Base-by-base conservation (phyloP, 495 filamentous ascomycete genomes). In the Podospora appendiculata region DNA sequence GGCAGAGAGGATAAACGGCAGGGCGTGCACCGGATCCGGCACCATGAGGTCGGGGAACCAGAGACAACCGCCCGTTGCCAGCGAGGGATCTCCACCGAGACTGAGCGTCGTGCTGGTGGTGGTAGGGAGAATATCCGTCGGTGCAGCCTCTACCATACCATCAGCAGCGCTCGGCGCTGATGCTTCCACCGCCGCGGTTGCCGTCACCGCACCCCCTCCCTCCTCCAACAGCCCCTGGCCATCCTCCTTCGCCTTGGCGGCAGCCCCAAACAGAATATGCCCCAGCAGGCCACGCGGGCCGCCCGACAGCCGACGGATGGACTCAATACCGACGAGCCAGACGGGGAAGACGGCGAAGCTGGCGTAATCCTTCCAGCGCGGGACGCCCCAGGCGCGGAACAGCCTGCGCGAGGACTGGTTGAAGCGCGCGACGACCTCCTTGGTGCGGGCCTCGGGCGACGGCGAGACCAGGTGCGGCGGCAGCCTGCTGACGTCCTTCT, bases 21-120 rank as follows among this genome's bases (percentile, higher is more conserved):
- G 75, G 17, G 82, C 56, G n/a, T 82, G 72, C 19, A 78, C 76
- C 1, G 87, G 79, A 62, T 96, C 91, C 18, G 85, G 71, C 6
- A 70, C 73, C 12, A 84, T 72, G 6, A 97, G 79, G 66, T 95
- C 79, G 4, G 79, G 75, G 62, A 93, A 91, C 89, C 90, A 97
- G 7, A 89, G 72, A 4, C 79, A 79, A 10, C 91, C 91, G 55
- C 89, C 91, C 2, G 67, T 89, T 81, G 43, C 79, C 47, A 59
- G 46, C 6, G 54, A 41, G 7, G 16, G 11, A 14, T 64, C 61
- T 7, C 44, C 36, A 13, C 36, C 36, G 9, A 11, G 10, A 13
- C 9, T 11, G 3, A 38, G 36, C 10, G 36, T 38, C 9, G 36
- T 11, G 36, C 13, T 38, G 9, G 36, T 8, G 34, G 6, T 11